Evolutionary conservation across 2,329 filamentous ascomycete genomes (phyloP).

Genomic region (Neonectria coccinea): DNA sequence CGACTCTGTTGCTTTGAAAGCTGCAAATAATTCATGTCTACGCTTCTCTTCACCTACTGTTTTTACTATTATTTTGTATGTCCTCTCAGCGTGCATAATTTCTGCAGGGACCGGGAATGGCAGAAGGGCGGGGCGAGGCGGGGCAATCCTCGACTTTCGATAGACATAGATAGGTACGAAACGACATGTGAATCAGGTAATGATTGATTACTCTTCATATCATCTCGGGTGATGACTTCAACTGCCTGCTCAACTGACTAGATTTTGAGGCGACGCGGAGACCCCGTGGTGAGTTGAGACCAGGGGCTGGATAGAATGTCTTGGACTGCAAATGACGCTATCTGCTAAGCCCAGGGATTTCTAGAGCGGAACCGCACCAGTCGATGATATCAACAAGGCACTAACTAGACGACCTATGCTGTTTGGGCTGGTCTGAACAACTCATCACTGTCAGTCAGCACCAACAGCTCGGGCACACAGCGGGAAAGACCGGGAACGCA

Average conservation of each 20-base stretch:
- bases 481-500: not conserved
- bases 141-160: slow-evolving; percentile 14
- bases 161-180: slow-evolving; percentile 26
- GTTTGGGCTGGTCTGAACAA: slow-evolving; percentile 15
- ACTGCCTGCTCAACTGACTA: not conserved
- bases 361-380: slow-evolving; percentile 37
- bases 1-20: slow-evolving; percentile 42
- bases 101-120: slow-evolving; percentile 17
- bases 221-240: not conserved
- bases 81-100: slow-evolving; percentile 1
- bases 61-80: slow-evolving; percentile 11
- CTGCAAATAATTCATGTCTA: slow-evolving; percentile 34
- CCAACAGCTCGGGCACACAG: slow-evolving; percentile 1
- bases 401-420: slow-evolving; percentile 17
- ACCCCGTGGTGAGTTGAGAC: slow-evolving; percentile 11
- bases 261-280: slow-evolving; percentile 14
- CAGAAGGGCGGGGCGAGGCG: slow-evolving; percentile 7
- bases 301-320: slow-evolving; percentile 24
- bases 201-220: slow-evolving; percentile 11
- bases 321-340: slow-evolving; percentile 38
- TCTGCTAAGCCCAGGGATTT: slow-evolving; percentile 27
- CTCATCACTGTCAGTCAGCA: not conserved
- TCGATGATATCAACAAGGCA: slow-evolving; percentile 14
- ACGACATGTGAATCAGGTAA: slow-evolving; percentile 23
- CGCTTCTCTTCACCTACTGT: slow-evolving; percentile 23